Evolutionary conservation across 352 stramenopile species (phyloP), one percentile per base, ranked within the genome.

Genomic region (Peronospora destructor): DNA sequence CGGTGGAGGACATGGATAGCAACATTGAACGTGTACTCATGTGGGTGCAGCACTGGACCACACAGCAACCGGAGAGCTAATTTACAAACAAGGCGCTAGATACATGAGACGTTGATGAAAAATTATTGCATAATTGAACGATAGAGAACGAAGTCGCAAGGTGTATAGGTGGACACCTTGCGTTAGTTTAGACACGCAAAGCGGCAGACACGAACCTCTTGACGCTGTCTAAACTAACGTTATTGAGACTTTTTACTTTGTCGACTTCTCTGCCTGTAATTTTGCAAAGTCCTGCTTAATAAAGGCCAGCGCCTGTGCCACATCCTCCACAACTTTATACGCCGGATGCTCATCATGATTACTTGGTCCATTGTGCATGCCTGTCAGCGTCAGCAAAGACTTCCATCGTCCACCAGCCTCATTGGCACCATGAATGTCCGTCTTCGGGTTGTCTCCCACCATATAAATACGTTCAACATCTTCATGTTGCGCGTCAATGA

Each of bases 1-100:
- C 85, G 30, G 73, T 97, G 5, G 91, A 98, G 36, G 94, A 98
- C 46, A 95, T 98, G 85, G 93, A 98, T 38, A 79, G 53, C 50
- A 98, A 98, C 77, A 76, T 97, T 8, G 75, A 94, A 42, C 84
- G 95, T 38, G 84, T 98, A 19, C 54, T 84, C 36, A 63, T 76
- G 50, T 99, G 96, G 96, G 63, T 88, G 40, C 71, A 96, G 50
- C 84, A 97, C 53, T 99, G 95, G 94, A 76, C 92, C 41, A 56
- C 41, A 14, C 65, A 90, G 47, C 71, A 90, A 43, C 34, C 52
- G 6, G 45, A 74, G 19, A 40, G 53, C 21, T 68, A 45, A 55
- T 32, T 11, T 12, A 32, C 10, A 12, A 3, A 32, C 28, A 32
- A 12, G 28, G 28, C 7, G 6, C 28, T 32, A 32, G 37, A 43